Evolutionary conservation across 169 alveolate species (phyloP).

Genomic region (Perkinsus marinus): DNA sequence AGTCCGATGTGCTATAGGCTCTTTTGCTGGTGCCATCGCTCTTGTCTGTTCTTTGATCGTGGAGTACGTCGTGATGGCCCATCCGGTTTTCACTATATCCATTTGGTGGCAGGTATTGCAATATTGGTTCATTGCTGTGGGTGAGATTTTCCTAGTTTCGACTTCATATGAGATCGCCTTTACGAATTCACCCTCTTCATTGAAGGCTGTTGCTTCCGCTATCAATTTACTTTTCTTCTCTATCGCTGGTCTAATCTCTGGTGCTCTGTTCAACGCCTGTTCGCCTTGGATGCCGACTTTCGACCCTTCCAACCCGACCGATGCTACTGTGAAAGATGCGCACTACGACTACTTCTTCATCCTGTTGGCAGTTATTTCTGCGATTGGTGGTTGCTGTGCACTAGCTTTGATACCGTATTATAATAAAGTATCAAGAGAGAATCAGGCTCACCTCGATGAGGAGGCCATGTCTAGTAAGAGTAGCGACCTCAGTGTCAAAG

Average conservation of each 20-base stretch:
- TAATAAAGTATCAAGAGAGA: background rate
- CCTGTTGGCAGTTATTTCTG: background rate
- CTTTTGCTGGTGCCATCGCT: background rate
- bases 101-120: background rate
- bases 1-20: background rate
- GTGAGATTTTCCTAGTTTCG: background rate
- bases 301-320: background rate
- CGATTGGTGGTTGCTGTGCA: background rate
- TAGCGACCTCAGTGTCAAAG: background rate
- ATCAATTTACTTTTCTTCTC: background rate
- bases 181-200: background rate
- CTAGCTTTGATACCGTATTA: background rate
- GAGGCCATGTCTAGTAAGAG: background rate
- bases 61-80: background rate
- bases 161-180: background rate
- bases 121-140: background rate
- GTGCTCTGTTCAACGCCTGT: background rate
- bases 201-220: background rate
- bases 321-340: background rate
- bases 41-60: background rate
- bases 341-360: background rate
- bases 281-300: background rate
- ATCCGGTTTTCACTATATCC: background rate
- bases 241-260: background rate
- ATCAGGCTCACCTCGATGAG: background rate